phyloP scores from a whole-genome alignment of 1,284 basidiomycete genomes.

The Mycosarcoma mackinlayi region DNA sequence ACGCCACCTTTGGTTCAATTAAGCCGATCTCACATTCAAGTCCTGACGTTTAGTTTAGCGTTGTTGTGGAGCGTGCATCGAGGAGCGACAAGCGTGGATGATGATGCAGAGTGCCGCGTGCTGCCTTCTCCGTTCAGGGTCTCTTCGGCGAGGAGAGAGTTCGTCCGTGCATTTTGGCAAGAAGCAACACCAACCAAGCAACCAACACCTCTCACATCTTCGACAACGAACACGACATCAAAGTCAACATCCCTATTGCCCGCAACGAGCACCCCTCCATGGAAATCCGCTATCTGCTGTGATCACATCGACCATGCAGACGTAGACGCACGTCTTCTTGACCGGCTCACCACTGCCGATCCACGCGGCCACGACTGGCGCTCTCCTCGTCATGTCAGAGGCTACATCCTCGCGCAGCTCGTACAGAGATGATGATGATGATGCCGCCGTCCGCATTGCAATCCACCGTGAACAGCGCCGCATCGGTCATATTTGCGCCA shows the following conservation, averaged over 20 bases:
- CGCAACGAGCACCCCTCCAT: background rate
- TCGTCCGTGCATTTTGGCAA: conserved; percentile 2
- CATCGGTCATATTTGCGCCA: conserved; percentile 34
- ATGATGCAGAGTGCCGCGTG: background rate
- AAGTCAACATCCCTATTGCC: no score
- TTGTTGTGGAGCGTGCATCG: background rate
- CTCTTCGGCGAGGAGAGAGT: background rate
- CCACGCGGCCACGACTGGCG: background rate
- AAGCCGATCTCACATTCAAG: no score
- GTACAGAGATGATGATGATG: background rate
- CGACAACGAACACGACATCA: background rate
- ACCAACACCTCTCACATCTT: background rate
- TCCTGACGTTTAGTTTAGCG: no score
- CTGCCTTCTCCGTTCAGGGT: background rate
- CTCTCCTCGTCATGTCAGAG: conserved; percentile 10
- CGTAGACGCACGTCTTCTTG: background rate
- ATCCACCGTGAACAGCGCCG: conserved; percentile 36
- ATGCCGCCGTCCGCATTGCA: background rate
- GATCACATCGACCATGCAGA: background rate
- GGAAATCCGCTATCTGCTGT: background rate
- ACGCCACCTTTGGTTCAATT: no score
- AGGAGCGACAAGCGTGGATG: background rate
- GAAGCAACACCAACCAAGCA: no score
- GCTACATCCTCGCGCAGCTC: background rate
- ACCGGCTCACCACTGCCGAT: background rate